A percentile compares a stretch with the other conserved stretches of the same genome.
Evolutionary conservation across 306 rosid species (phyloP).

Genomic region (Corylus heterophylla): DNA sequence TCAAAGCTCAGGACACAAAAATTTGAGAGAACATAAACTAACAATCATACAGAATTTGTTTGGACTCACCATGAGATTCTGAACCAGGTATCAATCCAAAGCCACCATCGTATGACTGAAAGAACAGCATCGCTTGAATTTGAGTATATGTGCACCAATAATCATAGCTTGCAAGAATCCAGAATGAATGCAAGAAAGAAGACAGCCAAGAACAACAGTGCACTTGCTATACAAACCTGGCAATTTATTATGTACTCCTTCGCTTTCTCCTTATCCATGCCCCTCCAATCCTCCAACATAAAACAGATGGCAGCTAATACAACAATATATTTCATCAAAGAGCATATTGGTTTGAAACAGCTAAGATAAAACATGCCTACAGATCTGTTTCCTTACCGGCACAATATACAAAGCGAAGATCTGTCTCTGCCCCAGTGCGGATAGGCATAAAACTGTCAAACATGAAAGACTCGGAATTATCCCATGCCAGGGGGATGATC

Average conservation of each 20-base stretch:
- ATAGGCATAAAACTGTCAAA: constrained; percentile 79
- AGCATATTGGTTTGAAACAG: constrained; percentile 11
- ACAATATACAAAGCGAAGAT: constrained; percentile 87
- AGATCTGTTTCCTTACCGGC: constrained; percentile 61
- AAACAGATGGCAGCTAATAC: constrained; percentile 77
- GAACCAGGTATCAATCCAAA: constrained; percentile 92
- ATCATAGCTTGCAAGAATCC: constrained; percentile 5
- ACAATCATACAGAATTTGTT: constrained; percentile 15
- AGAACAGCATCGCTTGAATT: constrained; percentile 23
- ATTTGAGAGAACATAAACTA: constrained; percentile 2
- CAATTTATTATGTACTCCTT: constrained; percentile 77
- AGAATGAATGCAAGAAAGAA: background rate
- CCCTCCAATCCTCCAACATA: constrained; percentile 87
- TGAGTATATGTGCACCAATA: background rate
- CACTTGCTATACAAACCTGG: constrained; percentile 64
- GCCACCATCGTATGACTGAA: constrained; percentile 97
- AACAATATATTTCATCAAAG: constrained; percentile 28
- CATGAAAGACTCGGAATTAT: constrained; percentile 15
- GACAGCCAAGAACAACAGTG: background rate
- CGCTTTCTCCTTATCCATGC: constrained; percentile 90
- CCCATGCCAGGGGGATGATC: constrained; percentile 8
- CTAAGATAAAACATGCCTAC: constrained; percentile 4
- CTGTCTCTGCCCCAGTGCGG: constrained; percentile 81
- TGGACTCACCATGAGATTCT: constrained; percentile 94
- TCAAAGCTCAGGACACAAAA: background rate